A percentile compares a stretch with the other conserved stretches of the same genome.
Conservation (phyloP, 176 grass and related monocot species). For the Avena insularis region DNA sequence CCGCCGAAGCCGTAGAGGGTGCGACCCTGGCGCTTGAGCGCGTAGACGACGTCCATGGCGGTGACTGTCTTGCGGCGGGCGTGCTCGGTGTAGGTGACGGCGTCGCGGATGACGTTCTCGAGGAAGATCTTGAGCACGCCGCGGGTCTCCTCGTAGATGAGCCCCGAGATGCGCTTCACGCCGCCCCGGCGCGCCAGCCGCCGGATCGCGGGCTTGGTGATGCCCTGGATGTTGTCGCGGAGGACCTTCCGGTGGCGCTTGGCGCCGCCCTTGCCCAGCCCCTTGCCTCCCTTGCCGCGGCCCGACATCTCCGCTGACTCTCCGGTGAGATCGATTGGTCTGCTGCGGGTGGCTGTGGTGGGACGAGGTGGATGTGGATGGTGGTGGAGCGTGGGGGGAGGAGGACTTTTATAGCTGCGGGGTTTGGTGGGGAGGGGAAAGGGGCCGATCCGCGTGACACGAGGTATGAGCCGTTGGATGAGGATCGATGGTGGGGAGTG, state of each 20-base stretch:
- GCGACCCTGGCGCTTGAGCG: conserved; percentile 83
- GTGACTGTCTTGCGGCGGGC: conserved; percentile 81
- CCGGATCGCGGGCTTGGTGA: conserved; percentile 90
- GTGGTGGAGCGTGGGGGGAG: no score
- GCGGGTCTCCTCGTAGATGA: conserved; percentile 92
- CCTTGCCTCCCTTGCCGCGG: conserved; percentile 86
- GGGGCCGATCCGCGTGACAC: background rate
- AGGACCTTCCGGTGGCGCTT: conserved; percentile 84
- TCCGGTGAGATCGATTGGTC: background rate
- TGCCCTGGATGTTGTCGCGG: conserved; percentile 95
- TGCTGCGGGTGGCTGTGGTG: no score
- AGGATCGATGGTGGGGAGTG: no score
- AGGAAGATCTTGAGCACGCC: conserved; percentile 94
- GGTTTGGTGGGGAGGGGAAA: no score
- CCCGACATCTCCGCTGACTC: conserved; percentile 53
- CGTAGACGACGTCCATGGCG: conserved; percentile 86
- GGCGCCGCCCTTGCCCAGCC: conserved; percentile 73
- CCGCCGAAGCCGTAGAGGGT: conserved; percentile 83
- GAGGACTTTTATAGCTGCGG: no score
- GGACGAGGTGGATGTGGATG: no score
- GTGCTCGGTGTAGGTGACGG: conserved; percentile 86
- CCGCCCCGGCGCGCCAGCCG: conserved; percentile 53
- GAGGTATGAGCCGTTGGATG: background rate
- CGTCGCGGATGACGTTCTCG: conserved; percentile 88
- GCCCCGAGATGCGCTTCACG: conserved; percentile 82